Base-by-base conservation (phyloP, 169 alveolate genomes). In the Ichthyophthirius multifiliis region DNA sequence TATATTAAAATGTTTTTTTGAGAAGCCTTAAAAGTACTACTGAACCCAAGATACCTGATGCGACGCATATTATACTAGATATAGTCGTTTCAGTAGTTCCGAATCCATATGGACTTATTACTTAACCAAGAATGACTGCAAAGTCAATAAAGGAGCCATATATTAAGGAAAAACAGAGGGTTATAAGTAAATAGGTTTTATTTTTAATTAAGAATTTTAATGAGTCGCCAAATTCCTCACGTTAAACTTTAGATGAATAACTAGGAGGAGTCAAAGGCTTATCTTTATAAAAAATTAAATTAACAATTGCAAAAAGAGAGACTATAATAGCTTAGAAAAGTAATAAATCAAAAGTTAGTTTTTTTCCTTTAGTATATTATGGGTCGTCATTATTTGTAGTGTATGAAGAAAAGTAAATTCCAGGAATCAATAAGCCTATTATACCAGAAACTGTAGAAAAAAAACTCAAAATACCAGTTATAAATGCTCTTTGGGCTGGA, bases 191-290 rank as follows among this genome's bases (percentile, higher is more conserved):
- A 55, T 55, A 55, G 9, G 71, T 55, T 55, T 23, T 55, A 16
- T 55, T 55, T 16, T 55, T 55, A 18, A 55, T 55, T 16, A 55
- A 27, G 31, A 55, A 27, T 20, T 55, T 10, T 9, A 55, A 55
- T 10, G 71, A 34, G 3, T 34, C 31, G 20, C 31, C 31, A 55
- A 67, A 67, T n/a, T 67, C 77, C 41, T 67, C 77, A 37, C 77
- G 35, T 2, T 67, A 47, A 18, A 34, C 77, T 18, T 39, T 37
- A 39, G 43, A 47, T 13, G 46, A 35, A 39, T 37, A 67, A 37
- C 41, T n/a, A 34, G 77, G 77, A 39, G 77, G 77, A 16, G 77
- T 67, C 5, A 39, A n/a, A 37, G 77, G 77, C 20, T 67, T 67
- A 5, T 67, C 77, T 31, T 67, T 67, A 23, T 34, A 67, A 39